phyloP scores from a whole-genome alignment of 2,329 filamentous ascomycete genomes.

The Trichoderma koningiopsis region DNA sequence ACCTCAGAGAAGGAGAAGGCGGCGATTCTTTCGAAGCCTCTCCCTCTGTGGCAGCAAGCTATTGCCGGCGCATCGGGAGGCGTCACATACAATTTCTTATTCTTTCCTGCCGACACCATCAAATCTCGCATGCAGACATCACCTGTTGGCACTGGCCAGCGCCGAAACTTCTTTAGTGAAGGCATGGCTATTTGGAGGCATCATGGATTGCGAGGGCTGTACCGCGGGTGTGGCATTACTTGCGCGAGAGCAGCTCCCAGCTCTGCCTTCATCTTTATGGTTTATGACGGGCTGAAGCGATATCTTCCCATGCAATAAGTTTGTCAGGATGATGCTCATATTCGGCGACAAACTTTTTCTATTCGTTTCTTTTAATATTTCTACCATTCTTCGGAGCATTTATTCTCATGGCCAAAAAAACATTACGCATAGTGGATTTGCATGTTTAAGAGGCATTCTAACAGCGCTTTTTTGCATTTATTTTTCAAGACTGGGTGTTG shows the following conservation, averaged over 20 bases:
- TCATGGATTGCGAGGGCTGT: conserved; percentile 81
- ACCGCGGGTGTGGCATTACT: conserved; percentile 93
- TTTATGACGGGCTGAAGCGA: conserved; percentile 84
- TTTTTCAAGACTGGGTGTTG: background rate
- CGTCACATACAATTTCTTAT: conserved; percentile 93
- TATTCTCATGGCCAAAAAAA: background rate
- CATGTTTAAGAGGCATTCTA: background rate
- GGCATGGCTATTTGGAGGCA: conserved; percentile 75
- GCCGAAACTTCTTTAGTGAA: conserved; percentile 72
- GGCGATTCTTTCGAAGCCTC: conserved; percentile 50
- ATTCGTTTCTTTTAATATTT: conserved; percentile 22
- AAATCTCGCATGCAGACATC: conserved; percentile 96
- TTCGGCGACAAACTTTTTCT: background rate
- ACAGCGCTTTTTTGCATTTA: background rate
- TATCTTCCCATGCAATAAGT: conserved; percentile 56
- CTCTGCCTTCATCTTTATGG: conserved; percentile 96
- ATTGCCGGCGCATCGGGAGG: conserved; percentile 84
- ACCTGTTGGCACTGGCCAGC: conserved; percentile 61
- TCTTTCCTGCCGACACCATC: conserved; percentile 96
- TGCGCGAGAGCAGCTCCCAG: conserved; percentile 85
- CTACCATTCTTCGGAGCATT: conserved; percentile 22
- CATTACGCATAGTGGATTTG: background rate
- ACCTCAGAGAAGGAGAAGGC: conserved; percentile 45
- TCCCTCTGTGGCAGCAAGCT: conserved; percentile 86
- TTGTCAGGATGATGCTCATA: background rate